phyloP scores from a whole-genome alignment of 768 basidiomycete species.

The Tricholoma sp. region DNA sequence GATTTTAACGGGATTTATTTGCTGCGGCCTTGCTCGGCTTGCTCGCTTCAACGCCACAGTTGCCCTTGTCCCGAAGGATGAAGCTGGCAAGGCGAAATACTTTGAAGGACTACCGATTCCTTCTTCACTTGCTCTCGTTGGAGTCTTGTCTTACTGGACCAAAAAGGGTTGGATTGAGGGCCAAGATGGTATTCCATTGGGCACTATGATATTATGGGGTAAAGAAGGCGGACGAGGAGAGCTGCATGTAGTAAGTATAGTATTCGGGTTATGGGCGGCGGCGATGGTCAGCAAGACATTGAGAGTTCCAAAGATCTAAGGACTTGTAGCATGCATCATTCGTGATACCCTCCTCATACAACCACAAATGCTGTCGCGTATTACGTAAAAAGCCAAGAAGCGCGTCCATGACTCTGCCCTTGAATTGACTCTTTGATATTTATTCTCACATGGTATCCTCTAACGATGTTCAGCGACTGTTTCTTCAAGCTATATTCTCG shows the following conservation, averaged over 20 bases:
- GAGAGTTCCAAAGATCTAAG: slow-evolving; percentile 65
- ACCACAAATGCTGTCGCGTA: not conserved
- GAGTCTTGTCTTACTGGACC: slow-evolving; percentile 75
- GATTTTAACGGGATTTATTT: slow-evolving; percentile 84
- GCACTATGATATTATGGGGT: slow-evolving; percentile 73
- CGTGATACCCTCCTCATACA: slow-evolving; percentile 7
- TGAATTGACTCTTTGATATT: not conserved
- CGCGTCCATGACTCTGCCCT: not conserved
- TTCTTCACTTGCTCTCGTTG: slow-evolving; percentile 78
- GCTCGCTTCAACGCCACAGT: slow-evolving; percentile 99
- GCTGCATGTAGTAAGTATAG: slow-evolving; percentile 69
- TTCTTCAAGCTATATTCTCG: slow-evolving; percentile 74
- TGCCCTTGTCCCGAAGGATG: slow-evolving; percentile 86
- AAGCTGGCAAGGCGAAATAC: slow-evolving; percentile 83
- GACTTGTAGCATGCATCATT: not conserved
- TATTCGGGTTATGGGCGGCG: slow-evolving; percentile 87
- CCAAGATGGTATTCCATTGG: slow-evolving; percentile 68
- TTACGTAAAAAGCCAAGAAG: not conserved
- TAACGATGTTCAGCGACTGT: slow-evolving; percentile 70
- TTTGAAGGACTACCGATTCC: slow-evolving; percentile 99
- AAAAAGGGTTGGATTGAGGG: slow-evolving; percentile 83
- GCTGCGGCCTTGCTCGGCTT: slow-evolving; percentile 92
- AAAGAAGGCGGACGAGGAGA: slow-evolving; percentile 72
- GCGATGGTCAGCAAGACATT: slow-evolving; percentile 99
- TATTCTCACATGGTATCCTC: slow-evolving; percentile 33